Base-by-base conservation (phyloP, 441 rosid genomes). In the Croton laevigatus region DNA sequence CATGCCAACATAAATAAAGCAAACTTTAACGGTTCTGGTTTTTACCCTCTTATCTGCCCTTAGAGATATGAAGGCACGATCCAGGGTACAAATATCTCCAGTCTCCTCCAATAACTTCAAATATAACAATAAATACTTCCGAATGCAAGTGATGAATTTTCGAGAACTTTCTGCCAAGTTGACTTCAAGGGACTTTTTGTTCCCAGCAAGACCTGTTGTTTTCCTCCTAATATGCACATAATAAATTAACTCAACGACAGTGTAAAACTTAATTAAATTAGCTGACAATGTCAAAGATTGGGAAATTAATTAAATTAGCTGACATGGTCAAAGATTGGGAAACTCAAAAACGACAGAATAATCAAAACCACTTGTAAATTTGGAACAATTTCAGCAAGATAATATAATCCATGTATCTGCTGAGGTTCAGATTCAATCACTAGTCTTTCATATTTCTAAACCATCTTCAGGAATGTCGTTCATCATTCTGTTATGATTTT, bases 101-200 rank as follows among this genome's bases (percentile, higher is more conserved):
- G 97, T 86, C 81, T 91, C 97, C 85, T 96, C 97, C 93, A 96
- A 72, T 57, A 91, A 80, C 75, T 83, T 91, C 88, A 96, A 80
- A 81, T 96, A 96, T 77, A 96, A 91, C 78, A 93, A 71, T 71
- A 93, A 74, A 85, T 91, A 93, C 75, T 90, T 96, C 72, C 98
- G 79, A 71, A 96, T 93, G 84, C 98, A 90, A 48, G 98, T 93
- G 73, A 96, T 96, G 83, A 96, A 96, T 72, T 96, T 93, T 73
- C 99, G 87, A 17, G 98, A 96, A 81, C 98, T 96, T 86, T 96
- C 97, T 78, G 97, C 89, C 74, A 93, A 82, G 81, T 91, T 89
- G 66, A 93, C 97, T 83, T 93, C 99, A 73, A 93, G 97, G 69
- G 79, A 84, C 81, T 84, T 96, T 80, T 87, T 96, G 88, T 86